Percentiles rank a stretch among this genome's conserved stretches.
Conservation (phyloP, 768 basidiomycete species). For the Russula sp. region DNA sequence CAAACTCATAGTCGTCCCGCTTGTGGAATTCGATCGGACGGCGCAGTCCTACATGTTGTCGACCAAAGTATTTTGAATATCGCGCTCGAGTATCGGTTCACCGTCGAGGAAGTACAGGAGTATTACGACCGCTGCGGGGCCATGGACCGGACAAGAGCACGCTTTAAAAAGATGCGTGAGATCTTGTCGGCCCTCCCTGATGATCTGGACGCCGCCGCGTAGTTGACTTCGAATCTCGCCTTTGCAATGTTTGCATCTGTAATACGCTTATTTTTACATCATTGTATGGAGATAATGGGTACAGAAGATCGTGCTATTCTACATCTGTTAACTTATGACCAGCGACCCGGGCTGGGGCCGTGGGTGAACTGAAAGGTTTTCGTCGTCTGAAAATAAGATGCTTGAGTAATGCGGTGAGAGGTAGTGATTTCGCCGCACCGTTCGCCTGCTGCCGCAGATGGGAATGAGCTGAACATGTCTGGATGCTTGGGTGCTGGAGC, state of each 20-base stretch:
- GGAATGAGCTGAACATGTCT: conserved; percentile 93
- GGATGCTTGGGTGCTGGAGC: conserved; percentile 95
- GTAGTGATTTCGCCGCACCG: conserved; percentile 55
- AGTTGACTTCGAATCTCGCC: not conserved
- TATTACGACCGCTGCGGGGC: conserved; percentile 74
- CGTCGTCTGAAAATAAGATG: conserved; percentile 52
- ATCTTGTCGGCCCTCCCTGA: conserved; percentile 32
- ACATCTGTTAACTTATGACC: conserved; percentile 68
- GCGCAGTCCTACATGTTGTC: conserved; percentile 51
- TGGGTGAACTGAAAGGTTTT: conserved; percentile 75
- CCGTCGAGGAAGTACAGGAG: conserved; percentile 71
- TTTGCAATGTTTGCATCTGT: too few relatives aligned
- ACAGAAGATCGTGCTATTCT: conserved; percentile 37
- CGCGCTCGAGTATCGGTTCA: conserved; percentile 67
- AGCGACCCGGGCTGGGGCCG: conserved; percentile 70
- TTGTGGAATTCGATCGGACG: conserved; percentile 13
- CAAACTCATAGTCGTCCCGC: not conserved
- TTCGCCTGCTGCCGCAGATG: conserved; percentile 94
- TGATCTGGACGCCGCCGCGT: conserved; percentile 18
- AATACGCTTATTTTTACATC: conserved; percentile 7
- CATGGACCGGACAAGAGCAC: conserved; percentile 58
- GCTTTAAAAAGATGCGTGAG: conserved; percentile 69
- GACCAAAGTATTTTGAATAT: conserved; percentile 65
- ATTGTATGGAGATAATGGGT: not conserved
- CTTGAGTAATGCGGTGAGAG: not conserved